phyloP scores from a whole-genome alignment of 1,284 basidiomycete species.

The Fomitopsis betulina region DNA sequence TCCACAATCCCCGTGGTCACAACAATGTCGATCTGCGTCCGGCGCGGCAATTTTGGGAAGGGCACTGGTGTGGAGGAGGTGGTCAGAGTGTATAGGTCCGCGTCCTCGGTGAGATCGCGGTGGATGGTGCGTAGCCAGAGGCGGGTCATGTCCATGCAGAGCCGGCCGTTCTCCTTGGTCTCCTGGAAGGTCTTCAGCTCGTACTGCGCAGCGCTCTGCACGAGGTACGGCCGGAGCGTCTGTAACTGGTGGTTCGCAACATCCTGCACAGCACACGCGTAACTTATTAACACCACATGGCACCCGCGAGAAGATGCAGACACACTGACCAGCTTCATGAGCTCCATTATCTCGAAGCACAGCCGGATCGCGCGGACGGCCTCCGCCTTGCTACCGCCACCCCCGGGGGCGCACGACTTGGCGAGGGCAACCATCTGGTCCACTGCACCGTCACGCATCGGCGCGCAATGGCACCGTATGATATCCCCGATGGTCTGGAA shows the following conservation, averaged over 20 bases:
- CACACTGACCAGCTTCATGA: constrained; percentile 87
- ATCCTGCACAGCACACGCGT: constrained; percentile 48
- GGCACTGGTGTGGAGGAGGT: constrained; percentile 36
- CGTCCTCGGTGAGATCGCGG: constrained; percentile 31
- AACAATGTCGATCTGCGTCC: constrained; percentile 22
- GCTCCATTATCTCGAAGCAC: constrained; percentile 89
- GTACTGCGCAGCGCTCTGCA: constrained; percentile 77
- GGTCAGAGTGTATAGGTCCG: constrained; percentile 20
- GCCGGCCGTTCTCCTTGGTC: constrained; percentile 39
- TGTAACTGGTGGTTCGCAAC: constrained; percentile 95
- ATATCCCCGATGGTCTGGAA: constrained; percentile 78
- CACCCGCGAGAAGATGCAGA: neutral
- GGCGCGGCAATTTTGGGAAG: constrained; percentile 18
- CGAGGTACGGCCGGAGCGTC: constrained; percentile 80
- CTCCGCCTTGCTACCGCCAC: constrained; percentile 49
- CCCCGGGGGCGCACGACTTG: constrained; percentile 49
- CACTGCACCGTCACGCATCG: constrained; percentile 84
- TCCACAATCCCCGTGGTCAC: constrained; percentile 24
- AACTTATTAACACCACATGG: neutral
- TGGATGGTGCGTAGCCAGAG: constrained; percentile 55
- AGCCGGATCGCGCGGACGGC: constrained; percentile 75
- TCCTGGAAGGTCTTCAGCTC: constrained; percentile 78
- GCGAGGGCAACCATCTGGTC: constrained; percentile 80
- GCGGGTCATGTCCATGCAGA: constrained; percentile 52
- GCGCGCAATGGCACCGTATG: constrained; percentile 89